Evolutionary conservation across 805 yeast genomes (phyloP).

Genomic region (Saturnispora serradocipensis): DNA sequence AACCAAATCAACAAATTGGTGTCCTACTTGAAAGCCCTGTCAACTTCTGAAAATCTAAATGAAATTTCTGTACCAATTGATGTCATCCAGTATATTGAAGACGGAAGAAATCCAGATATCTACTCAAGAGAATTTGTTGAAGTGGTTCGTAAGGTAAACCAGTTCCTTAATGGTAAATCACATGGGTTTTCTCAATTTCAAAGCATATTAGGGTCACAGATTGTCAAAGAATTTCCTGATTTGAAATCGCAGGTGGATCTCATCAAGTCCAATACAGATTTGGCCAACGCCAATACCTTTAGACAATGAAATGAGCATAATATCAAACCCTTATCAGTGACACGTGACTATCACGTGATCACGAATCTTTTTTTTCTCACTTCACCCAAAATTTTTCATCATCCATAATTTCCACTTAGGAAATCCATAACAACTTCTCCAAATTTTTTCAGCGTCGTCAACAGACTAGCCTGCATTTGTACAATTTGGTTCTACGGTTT

Average conservation of each 20-base stretch:
- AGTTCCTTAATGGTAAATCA: slow-evolving; percentile 78
- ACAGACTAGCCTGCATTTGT: not conserved
- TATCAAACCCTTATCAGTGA: not conserved
- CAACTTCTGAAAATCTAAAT: slow-evolving; percentile 26
- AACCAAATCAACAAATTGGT: slow-evolving; percentile 34
- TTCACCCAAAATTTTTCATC: not conserved
- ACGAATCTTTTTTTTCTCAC: not conserved
- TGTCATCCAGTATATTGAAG: slow-evolving; percentile 86
- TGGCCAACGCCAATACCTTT: not conserved
- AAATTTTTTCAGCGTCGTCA: not conserved
- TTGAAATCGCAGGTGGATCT: slow-evolving; percentile 48
- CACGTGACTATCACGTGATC: slow-evolving; percentile 7
- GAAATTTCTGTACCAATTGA: slow-evolving; percentile 61
- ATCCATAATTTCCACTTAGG: not conserved
- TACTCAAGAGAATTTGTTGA: slow-evolving; percentile 96
- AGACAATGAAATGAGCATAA: not conserved
- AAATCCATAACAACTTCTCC: not conserved
- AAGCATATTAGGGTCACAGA: slow-evolving; percentile 57
- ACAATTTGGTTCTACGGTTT: not conserved
- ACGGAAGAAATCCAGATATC: slow-evolving; percentile 94
- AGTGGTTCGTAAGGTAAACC: slow-evolving; percentile 83
- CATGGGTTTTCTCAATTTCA: slow-evolving; percentile 46
- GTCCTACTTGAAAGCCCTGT: slow-evolving; percentile 30
- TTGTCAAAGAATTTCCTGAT: slow-evolving; percentile 74
- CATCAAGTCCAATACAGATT: slow-evolving; percentile 29